phyloP scores from a whole-genome alignment of 78 protist species.

The Creolimax fragrantissima region DNA sequence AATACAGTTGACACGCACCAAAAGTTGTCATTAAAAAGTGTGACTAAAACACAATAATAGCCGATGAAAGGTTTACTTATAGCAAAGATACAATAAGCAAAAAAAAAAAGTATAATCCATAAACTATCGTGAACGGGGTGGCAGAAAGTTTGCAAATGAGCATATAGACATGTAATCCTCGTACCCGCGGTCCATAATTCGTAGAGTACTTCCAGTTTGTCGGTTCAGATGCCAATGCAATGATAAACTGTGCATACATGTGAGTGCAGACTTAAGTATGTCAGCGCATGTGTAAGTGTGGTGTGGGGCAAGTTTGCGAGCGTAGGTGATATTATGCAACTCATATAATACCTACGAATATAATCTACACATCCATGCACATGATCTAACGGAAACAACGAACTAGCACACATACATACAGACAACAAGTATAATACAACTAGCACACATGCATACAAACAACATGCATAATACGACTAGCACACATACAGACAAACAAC shows the following conservation, averaged over 20 bases:
- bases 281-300: neutral
- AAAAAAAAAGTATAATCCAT: too few species aligned
- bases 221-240: constrained; percentile 25
- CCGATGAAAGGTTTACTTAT: too few species aligned
- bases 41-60: too few species aligned
- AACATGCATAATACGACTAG: too few species aligned
- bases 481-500: too few species aligned
- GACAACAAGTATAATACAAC: neutral
- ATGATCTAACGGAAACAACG: neutral
- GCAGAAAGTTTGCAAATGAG: too few species aligned
- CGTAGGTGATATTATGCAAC: neutral
- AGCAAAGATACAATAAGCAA: too few species aligned
- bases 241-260: neutral
- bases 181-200: constrained; percentile 23
- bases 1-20: too few species aligned
- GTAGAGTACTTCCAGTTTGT: constrained; percentile 43
- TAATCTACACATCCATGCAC: neutral
- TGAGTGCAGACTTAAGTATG: neutral
- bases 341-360: neutral
- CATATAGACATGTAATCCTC: too few species aligned
- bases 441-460: too few species aligned
- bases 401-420: neutral
- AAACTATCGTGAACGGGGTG: too few species aligned
- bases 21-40: too few species aligned
- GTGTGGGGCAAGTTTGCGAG: neutral